phyloP scores from a whole-genome alignment of 1,284 basidiomycete species.

The Pseudozyma hubeiensis region DNA sequence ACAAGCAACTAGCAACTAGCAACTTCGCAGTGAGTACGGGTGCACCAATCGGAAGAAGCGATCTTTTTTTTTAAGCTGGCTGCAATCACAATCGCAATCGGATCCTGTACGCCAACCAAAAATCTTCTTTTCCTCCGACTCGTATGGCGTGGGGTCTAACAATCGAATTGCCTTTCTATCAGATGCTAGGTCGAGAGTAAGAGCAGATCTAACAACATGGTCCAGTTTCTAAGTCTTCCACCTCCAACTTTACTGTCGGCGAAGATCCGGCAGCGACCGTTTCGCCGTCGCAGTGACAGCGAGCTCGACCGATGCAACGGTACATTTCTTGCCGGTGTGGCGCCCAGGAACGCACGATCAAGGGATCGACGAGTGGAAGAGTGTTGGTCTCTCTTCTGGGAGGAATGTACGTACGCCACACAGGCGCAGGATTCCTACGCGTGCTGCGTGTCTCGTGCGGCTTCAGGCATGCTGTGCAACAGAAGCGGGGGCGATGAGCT shows the following conservation, averaged over 20 bases:
- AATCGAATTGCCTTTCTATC: too few species aligned
- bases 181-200: too few species aligned
- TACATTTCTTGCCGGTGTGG: not conserved
- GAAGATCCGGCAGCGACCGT: too few species aligned
- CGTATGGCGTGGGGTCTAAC: too few species aligned
- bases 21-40: too few species aligned
- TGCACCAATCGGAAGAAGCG: not conserved
- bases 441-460: slow-evolving; percentile 14
- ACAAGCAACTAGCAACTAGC: too few species aligned
- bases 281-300: too few species aligned
- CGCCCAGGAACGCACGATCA: too few species aligned
- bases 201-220: not conserved
- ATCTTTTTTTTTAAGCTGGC: not conserved
- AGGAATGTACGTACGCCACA: slow-evolving; percentile 4
- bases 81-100: not conserved
- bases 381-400: slow-evolving; percentile 6
- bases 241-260: too few species aligned
- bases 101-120: not conserved
- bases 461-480: not conserved
- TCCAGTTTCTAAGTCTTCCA: too few species aligned
- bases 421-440: not conserved
- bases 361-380: not conserved
- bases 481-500: slow-evolving; percentile 6
- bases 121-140: too few species aligned
- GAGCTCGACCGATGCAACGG: not conserved